phyloP scores from a whole-genome alignment of 1,284 basidiomycete species.

The Microbotryomycetes sp. region DNA sequence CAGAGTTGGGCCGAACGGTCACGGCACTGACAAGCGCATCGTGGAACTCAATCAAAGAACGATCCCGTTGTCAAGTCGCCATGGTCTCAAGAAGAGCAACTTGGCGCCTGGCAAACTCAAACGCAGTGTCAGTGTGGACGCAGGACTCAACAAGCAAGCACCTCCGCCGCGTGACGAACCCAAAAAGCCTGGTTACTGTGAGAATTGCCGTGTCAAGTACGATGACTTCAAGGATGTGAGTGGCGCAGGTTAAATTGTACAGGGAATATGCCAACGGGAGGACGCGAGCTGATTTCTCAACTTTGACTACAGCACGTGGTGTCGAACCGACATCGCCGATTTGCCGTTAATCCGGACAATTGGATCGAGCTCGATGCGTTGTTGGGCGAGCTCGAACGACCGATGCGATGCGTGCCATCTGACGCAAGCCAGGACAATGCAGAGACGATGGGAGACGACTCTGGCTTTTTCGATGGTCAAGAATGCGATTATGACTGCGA shows the following conservation, averaged over 20 bases:
- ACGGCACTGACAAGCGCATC: slow-evolving; percentile 35
- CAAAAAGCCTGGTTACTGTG: slow-evolving; percentile 93
- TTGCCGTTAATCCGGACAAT: slow-evolving; percentile 72
- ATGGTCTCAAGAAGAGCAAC: neutral
- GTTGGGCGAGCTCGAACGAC: slow-evolving; percentile 64
- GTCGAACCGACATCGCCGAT: slow-evolving; percentile 73
- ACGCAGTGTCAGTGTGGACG: slow-evolving; percentile 33
- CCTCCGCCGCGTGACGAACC: slow-evolving; percentile 50
- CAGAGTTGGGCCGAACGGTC: slow-evolving; percentile 11
- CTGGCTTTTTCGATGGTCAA: slow-evolving; percentile 25
- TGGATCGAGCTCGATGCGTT: slow-evolving; percentile 77
- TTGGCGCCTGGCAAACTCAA: slow-evolving; percentile 17
- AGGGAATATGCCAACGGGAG: neutral
- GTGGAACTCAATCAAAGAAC: slow-evolving; percentile 33
- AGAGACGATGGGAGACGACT: too few relatives aligned
- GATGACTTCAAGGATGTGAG: slow-evolving; percentile 77
- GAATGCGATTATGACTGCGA: neutral
- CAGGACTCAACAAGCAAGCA: slow-evolving; percentile 37
- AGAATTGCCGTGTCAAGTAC: slow-evolving; percentile 89
- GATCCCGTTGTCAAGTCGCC: slow-evolving; percentile 26
- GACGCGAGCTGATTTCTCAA: neutral
- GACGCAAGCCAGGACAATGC: too few relatives aligned
- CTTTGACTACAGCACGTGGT: slow-evolving; percentile 61
- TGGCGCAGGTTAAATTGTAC: slow-evolving; percentile 18
- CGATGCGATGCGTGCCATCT: too few relatives aligned